Evolutionary conservation across 306 rosid genomes (phyloP).

Genomic region (Cicer bijugum): DNA sequence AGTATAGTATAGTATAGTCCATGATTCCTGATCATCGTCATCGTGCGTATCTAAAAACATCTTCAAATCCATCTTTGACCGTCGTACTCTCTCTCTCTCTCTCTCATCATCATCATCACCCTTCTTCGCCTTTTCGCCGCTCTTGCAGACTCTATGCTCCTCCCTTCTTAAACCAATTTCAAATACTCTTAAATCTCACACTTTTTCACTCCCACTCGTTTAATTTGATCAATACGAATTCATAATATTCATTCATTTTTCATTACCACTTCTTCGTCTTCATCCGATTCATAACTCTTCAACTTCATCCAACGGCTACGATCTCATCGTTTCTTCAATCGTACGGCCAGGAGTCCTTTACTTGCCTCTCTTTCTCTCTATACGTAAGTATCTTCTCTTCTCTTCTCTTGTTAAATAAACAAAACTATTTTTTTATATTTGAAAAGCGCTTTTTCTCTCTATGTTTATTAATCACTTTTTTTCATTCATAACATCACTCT

Average conservation of each 20-base stretch:
- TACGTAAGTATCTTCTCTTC: conserved; percentile 61
- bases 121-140: conserved; percentile 70
- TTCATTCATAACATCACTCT: conserved; percentile 44
- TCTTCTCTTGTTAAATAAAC: neutral
- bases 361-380: conserved; percentile 55
- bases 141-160: conserved; percentile 56
- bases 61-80: conserved; percentile 86
- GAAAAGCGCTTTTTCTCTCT: conserved; percentile 43
- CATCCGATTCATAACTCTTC: conserved; percentile 45
- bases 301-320: conserved; percentile 72
- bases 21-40: conserved; percentile 40
- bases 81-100: conserved; percentile 56
- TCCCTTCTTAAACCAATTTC: neutral
- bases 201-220: neutral
- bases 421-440: conserved; percentile 37
- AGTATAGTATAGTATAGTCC: no score
- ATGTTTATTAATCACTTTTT: conserved; percentile 12
- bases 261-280: neutral
- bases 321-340: conserved; percentile 68
- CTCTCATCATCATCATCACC: conserved; percentile 46
- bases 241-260: no score
- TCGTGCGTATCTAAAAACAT: conserved; percentile 56
- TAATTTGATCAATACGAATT: neutral
- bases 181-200: neutral
- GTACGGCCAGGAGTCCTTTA: conserved; percentile 66